Conservation (phyloP, 306 rosid species). For the Pyrus betulifolia region DNA sequence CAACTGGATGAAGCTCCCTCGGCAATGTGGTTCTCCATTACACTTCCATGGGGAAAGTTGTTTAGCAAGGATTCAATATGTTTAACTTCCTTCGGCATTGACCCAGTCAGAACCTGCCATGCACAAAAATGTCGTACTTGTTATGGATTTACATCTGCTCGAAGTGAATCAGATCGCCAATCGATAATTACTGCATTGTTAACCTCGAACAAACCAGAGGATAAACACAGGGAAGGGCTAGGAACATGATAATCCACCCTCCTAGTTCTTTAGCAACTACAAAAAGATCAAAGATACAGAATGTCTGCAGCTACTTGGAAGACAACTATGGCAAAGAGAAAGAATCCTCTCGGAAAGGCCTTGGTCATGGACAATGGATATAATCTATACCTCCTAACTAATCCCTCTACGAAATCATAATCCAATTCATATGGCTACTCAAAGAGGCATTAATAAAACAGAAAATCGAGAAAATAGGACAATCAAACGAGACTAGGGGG, state of each 20-base stretch:
- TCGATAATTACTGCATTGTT: too few species aligned
- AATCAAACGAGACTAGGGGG: background rate
- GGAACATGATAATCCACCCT: too few species aligned
- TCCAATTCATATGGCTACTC: constrained; percentile 3
- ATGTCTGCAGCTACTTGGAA: background rate
- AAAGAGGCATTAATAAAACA: background rate
- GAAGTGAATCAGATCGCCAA: too few species aligned
- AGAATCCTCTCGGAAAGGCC: background rate
- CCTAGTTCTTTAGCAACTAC: too few species aligned
- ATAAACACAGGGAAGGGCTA: too few species aligned
- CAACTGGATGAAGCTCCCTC: constrained; percentile 27
- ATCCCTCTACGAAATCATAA: background rate
- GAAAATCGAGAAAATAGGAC: background rate
- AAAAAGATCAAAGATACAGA: background rate
- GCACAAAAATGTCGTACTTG: background rate
- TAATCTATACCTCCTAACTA: background rate
- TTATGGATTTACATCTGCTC: background rate
- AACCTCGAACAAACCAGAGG: too few species aligned
- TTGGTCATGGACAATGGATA: background rate
- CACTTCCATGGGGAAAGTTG: constrained; percentile 49
- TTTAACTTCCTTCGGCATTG: constrained; percentile 78
- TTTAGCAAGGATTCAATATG: constrained; percentile 77
- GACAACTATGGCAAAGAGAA: background rate
- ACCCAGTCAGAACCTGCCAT: constrained; percentile 60
- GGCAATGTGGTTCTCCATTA: constrained; percentile 27